Evolutionary conservation across 1,139 yeast species (phyloP).

Genomic region (Meyerozyma athensensis): DNA sequence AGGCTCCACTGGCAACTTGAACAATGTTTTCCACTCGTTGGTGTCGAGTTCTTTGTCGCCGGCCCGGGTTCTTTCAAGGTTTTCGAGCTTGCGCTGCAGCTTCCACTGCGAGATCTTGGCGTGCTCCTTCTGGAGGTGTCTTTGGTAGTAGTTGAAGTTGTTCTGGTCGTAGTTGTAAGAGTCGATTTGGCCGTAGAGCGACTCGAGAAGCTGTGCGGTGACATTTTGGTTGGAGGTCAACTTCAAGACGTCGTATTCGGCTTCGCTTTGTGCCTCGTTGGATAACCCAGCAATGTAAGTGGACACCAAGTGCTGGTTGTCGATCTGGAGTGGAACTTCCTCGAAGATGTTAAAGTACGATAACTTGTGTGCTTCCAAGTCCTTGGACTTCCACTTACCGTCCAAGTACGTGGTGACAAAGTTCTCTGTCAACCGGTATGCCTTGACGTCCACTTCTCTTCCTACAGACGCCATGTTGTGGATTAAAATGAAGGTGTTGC

Average conservation of each 20-base stretch:
- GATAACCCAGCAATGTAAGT: slow-evolving; percentile 33
- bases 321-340: slow-evolving; percentile 63
- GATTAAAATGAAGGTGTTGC: slow-evolving; percentile 63
- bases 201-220: slow-evolving; percentile 55
- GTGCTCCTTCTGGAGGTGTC: slow-evolving; percentile 69
- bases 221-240: slow-evolving; percentile 42
- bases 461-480: slow-evolving; percentile 73
- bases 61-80: slow-evolving; percentile 51
- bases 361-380: slow-evolving; percentile 55
- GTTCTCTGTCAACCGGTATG: slow-evolving; percentile 61
- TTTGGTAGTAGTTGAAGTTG: slow-evolving; percentile 78
- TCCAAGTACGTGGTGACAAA: slow-evolving; percentile 56
- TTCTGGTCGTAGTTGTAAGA: slow-evolving; percentile 77
- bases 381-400: slow-evolving; percentile 63
- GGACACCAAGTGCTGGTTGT: slow-evolving; percentile 47
- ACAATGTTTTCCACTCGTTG: slow-evolving; percentile 62
- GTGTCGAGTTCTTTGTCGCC: slow-evolving; percentile 58
- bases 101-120: slow-evolving; percentile 69
- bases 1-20: slow-evolving; percentile 72
- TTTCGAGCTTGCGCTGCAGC: slow-evolving; percentile 65
- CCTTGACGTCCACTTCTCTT: slow-evolving; percentile 60
- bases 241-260: slow-evolving; percentile 38
- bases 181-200: slow-evolving; percentile 70
- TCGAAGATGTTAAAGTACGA: slow-evolving; percentile 68
- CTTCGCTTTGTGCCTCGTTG: slow-evolving; percentile 17